Evolutionary conservation across 306 rosid species (phyloP).

Genomic region (Casuarina equisetifolia): DNA sequence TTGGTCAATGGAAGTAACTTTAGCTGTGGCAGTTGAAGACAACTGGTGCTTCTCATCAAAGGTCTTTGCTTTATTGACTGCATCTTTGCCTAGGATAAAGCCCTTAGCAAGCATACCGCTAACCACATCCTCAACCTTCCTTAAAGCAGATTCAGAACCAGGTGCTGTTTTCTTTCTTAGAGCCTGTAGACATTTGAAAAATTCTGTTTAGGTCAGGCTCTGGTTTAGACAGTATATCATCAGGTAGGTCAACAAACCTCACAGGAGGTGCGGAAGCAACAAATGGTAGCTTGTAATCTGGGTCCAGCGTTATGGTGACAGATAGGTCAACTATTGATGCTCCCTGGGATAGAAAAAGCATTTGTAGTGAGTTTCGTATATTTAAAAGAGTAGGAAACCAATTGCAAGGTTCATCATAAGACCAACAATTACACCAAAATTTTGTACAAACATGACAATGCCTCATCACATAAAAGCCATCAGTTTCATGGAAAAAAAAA

Average conservation of each 20-base stretch:
- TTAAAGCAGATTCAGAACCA: slow-evolving; percentile 66
- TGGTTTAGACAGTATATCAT: slow-evolving; percentile 3
- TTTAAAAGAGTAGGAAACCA: slow-evolving; percentile 5
- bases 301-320: slow-evolving; percentile 64
- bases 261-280: slow-evolving; percentile 61
- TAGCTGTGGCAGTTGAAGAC: slow-evolving; percentile 80
- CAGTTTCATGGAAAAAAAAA: not conserved
- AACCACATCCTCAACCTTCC: slow-evolving; percentile 95
- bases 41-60: slow-evolving; percentile 86
- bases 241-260: slow-evolving; percentile 29
- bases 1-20: slow-evolving; percentile 80
- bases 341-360: slow-evolving; percentile 57
- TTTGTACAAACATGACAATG: not conserved
- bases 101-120: slow-evolving; percentile 90
- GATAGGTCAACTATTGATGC: slow-evolving; percentile 90
- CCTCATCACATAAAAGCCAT: not conserved
- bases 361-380: slow-evolving; percentile 8
- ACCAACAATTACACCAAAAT: not conserved
- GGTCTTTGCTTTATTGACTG: slow-evolving; percentile 77
- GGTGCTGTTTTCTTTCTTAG: slow-evolving; percentile 45
- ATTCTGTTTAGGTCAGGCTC: slow-evolving; percentile 9
- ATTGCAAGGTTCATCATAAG: not conserved
- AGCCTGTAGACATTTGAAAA: slow-evolving; percentile 39
- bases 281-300: slow-evolving; percentile 81
- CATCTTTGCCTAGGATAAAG: slow-evolving; percentile 86